These are phyloP conservation scores for Ustilago curta DNA, from an alignment of 1,284 basidiomycete species.

Conservation along the genomic window DNA sequence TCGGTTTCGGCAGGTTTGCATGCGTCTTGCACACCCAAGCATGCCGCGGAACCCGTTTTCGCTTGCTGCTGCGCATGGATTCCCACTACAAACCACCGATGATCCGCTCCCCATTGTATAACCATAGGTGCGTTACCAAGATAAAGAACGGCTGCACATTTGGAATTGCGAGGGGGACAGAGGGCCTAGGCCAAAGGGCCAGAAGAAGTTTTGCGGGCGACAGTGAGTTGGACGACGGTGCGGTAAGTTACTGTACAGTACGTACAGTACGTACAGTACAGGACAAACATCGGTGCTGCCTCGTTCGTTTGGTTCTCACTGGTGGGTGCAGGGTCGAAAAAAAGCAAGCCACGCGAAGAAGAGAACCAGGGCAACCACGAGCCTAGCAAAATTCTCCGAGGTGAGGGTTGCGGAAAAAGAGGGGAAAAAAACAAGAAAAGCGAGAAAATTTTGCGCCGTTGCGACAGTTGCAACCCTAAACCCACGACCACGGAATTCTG, in stretches of 20 bases:
- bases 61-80: neutral
- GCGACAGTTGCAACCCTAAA: constrained; percentile 1
- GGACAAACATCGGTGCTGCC: constrained; percentile 1
- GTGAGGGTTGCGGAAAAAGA: no score
- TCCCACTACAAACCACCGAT: neutral
- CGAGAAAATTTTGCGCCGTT: neutral
- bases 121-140: neutral
- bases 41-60: neutral
- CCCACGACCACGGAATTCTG: constrained; percentile 14
- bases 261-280: no score
- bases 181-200: constrained; percentile 1
- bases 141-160: no score
- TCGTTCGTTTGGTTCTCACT: neutral
- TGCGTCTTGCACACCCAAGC: neutral
- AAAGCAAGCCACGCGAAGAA: constrained; percentile 7
- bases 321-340: neutral
- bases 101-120: neutral
- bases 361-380: neutral
- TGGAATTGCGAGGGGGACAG: no score
- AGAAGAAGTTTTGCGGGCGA: constrained; percentile 2
- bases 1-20: constrained; percentile 39
- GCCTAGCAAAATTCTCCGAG: constrained; percentile 8
- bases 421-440: no score
- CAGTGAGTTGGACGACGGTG: neutral
- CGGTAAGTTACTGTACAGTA: no score